phyloP scores from a whole-genome alignment of 148 eudicot genomes.

The Silene latifolia region DNA sequence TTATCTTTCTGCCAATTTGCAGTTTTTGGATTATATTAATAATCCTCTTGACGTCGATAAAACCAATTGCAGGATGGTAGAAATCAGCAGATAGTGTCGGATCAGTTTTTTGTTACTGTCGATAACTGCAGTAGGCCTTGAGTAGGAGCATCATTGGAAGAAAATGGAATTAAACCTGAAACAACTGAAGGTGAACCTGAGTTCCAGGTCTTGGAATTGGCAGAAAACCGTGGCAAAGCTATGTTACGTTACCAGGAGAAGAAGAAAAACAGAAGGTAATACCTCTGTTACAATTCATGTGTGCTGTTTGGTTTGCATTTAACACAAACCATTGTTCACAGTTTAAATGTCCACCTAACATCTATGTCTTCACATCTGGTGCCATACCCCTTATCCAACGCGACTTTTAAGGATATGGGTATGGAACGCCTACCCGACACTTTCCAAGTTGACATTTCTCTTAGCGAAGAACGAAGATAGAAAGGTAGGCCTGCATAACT shows the following conservation, averaged over 20 bases:
- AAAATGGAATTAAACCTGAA: conserved; percentile 18
- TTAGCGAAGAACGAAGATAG: too few relatives aligned
- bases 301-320: neutral
- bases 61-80: conserved; percentile 21
- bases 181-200: conserved; percentile 17
- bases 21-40: neutral
- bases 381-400: too few relatives aligned
- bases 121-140: conserved; percentile 20
- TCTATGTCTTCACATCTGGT: too few relatives aligned
- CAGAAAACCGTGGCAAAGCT: conserved; percentile 33
- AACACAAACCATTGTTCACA: too few relatives aligned
- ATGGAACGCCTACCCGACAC: too few relatives aligned
- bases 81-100: conserved; percentile 15
- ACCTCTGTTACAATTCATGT: neutral
- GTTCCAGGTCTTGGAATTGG: conserved; percentile 27
- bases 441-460: too few relatives aligned
- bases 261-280: conserved; percentile 33
- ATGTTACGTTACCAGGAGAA: conserved; percentile 35
- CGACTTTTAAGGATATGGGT: too few relatives aligned
- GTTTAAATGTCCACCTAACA: too few relatives aligned
- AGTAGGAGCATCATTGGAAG: conserved; percentile 16
- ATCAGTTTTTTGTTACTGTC: conserved; percentile 14
- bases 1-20: too few relatives aligned
- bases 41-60: neutral
- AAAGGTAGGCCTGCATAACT: too few relatives aligned